These are phyloP conservation scores for Scenedesmus sp. DNA, from an alignment of 163 green algal genomes.

Conservation along the genomic window DNA sequence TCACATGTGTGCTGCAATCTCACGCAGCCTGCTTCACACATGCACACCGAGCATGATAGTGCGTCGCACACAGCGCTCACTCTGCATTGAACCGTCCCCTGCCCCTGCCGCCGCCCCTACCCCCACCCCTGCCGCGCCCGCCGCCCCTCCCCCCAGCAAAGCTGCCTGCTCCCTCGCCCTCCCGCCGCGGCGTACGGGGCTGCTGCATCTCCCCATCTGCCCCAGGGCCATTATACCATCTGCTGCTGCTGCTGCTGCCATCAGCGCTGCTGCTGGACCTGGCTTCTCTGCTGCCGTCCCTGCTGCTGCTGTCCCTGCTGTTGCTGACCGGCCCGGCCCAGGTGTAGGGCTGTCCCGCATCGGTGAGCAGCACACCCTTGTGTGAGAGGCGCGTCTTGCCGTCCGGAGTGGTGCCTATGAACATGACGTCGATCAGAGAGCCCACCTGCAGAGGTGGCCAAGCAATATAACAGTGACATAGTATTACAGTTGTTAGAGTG, in stretches of 20 bases:
- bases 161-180: background rate
- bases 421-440: conserved; percentile 71
- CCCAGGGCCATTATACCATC: background rate
- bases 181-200: background rate
- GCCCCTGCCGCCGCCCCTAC: conserved; percentile 22
- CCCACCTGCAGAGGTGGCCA: conserved; percentile 55
- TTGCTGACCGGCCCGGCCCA: background rate
- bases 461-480: no score
- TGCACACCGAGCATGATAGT: no score
- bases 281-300: background rate
- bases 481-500: no score
- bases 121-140: conserved; percentile 16
- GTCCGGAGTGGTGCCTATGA: conserved; percentile 55
- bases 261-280: background rate
- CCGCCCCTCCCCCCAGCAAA: background rate
- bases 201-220: background rate
- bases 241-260: conserved; percentile 16
- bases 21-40: no score
- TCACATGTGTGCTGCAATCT: conserved; percentile 46
- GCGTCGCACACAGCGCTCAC: background rate
- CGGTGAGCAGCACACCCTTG: conserved; percentile 16
- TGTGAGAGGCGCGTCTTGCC: conserved; percentile 52
- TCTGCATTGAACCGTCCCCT: conserved; percentile 2
- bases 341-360: background rate
- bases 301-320: background rate